Evolutionary conservation across 225 moss, liverwort and hornwort genomes (phyloP), one percentile per base, ranked within the genome.

Genomic region (Marchantia polymorpha): DNA sequence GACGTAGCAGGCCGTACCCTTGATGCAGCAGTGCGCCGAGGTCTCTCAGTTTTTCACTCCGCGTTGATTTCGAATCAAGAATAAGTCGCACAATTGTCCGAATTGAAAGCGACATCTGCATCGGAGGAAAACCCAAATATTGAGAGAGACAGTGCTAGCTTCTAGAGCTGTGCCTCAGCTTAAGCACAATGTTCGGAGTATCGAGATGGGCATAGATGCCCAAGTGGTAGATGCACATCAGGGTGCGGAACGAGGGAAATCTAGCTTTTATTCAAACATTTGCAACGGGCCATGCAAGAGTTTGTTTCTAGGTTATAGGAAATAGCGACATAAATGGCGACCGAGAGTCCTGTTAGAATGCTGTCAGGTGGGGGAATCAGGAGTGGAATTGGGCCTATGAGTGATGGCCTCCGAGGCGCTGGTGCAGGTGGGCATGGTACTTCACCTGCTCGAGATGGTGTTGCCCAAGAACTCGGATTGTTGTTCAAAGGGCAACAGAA

Each of bases 301-400:
- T 55, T 31, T 49, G 20, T 69, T 69, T 39, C 22, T 65, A 23
- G 84, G 63, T 39, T 50, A 75, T 23, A 59, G 60, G 83, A 73
- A 52, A 65, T 16, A 67, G 49, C 30, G 52, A 23, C 52, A 80
- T 46, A 75, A 85, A 92, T 99, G 97, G 81, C 92, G 78, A 95
- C 95, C 19, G 99, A 99, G 88, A 95, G 90, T 80, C 95, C 99
- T 25, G 87, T 95, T 30, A 90, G 90, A 87, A 90, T 99, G 95
- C 80, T 99, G 80, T 76, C 90, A 72, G 91, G 92, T 69, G 85
- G 82, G 77, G 94, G 91, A 81, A 99, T 99, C 87, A 91, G 93
- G 54, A 95, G 93, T 58, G 89, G 77, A 84, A 92, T 97, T 87
- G 91, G 89, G 20, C 78, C 87, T 47, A 82, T 99, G 22, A 90